Evolutionary conservation across 495 filamentous ascomycete genomes (phyloP), one percentile per base, ranked within the genome.

Genomic region (Aspergillus asperescens): DNA sequence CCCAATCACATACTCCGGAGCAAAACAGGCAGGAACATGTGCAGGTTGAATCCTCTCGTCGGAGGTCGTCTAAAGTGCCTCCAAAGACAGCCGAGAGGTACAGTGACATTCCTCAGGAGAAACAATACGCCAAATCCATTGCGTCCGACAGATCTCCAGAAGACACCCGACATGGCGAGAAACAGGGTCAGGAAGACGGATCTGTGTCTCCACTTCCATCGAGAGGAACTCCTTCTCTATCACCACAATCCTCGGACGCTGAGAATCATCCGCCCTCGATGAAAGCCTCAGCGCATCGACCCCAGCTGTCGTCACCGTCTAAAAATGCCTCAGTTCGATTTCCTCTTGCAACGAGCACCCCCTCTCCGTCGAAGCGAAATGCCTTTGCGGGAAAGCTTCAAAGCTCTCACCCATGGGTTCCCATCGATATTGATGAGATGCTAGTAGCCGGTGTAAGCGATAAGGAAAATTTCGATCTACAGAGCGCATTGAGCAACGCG

Each of bases 231-330:
- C 81, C 81, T 5, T 83, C 83, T 1, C 75, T 77, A 40, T 87
- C 87, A 8, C 82, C 84, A 0, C 86, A 89, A 53, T 83, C 86
- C 4, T 90, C 87, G n/a, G 83, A 90, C 67, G 86, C 84, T 1
- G 87, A 90, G 61, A 90, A 90, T 56, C 81, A 78, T 15, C 86
- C 86, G 1, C 87, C 86, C 3, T 84, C 83, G 1, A 80, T 82
- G 4, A 81, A 78, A 39, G 77, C 74, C 3, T 72, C 78, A 35
- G 62, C 51, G 4, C 20, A 12, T 13, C 49, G 13, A 80, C 76
- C 47, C 77, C 75, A 3, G 72, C 76, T 41, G 60, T 56, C 57
- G 27, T 74, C 75, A 4, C 69, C 77, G 7, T 63, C 73, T 3
- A 77, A 74, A 48, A 58, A 69, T 25, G 65, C 63, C n/a, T 50